A percentile compares a stretch with the other conserved stretches of the same genome.
Evolutionary conservation across 129 eudicot species (phyloP).

Genomic region (Centella asiatica): DNA sequence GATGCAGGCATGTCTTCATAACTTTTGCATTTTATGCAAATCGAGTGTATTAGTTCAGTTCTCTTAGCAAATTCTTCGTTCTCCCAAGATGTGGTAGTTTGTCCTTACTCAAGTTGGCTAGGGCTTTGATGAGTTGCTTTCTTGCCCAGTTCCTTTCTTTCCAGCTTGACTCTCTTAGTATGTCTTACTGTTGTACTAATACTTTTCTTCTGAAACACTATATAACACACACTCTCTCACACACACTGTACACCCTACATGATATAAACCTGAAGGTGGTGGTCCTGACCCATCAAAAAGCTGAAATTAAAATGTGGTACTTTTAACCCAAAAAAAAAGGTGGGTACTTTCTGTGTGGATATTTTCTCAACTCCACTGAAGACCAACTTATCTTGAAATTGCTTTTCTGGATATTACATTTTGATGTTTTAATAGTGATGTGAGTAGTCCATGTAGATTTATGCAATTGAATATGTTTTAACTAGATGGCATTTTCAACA

Average conservation of each 20-base stretch:
- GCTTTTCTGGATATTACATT: neutral
- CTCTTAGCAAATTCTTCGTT: neutral
- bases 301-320: neutral
- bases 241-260: no score
- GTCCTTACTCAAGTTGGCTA: neutral
- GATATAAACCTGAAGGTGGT: no score
- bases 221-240: neutral
- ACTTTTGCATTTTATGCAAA: neutral
- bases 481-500: conserved; percentile 18
- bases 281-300: neutral
- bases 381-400: neutral
- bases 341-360: neutral
- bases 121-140: neutral
- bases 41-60: neutral
- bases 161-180: neutral
- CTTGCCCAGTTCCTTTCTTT: no score
- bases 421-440: neutral
- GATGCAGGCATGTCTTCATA: conserved; percentile 73
- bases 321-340: neutral
- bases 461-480: neutral
- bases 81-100: neutral
- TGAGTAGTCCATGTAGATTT: neutral
- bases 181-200: neutral
- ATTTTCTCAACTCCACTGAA: neutral
- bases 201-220: neutral